Percentiles rank a stretch among this genome's conserved stretches.
phyloP scores from a whole-genome alignment of 2,329 filamentous ascomycete genomes.

The Phialophora tarda region DNA sequence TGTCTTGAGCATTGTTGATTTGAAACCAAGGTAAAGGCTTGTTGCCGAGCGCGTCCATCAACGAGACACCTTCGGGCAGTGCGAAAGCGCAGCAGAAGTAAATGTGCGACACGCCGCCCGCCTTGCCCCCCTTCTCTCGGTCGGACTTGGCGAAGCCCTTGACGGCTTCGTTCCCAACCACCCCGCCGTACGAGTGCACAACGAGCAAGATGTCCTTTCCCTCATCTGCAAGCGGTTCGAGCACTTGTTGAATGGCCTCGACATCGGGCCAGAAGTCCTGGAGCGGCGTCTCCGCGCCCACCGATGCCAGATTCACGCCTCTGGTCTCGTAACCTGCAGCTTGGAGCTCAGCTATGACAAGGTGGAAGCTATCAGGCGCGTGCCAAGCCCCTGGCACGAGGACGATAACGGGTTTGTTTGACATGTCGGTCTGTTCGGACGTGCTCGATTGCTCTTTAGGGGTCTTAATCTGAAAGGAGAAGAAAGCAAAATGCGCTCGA shows the following conservation, averaged over 20 bases:
- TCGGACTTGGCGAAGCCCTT: conserved; percentile 40
- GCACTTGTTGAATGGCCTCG: conserved; percentile 40
- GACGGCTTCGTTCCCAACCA: conserved; percentile 43
- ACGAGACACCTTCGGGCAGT: conserved; percentile 41
- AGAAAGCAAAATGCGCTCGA: not conserved
- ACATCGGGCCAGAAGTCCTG: conserved; percentile 48
- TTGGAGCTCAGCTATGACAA: conserved; percentile 43
- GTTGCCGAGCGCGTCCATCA: conserved; percentile 24
- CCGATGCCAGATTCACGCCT: conserved; percentile 43
- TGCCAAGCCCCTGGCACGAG: conserved; percentile 52
- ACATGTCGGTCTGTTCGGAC: conserved; percentile 5
- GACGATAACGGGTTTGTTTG: conserved; percentile 42
- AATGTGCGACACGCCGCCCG: conserved; percentile 43
- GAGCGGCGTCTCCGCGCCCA: conserved; percentile 43
- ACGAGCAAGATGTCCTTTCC: conserved; percentile 42
- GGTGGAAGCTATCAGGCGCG: conserved; percentile 43
- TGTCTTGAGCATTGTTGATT: conserved; percentile 26
- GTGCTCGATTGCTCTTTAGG: too few relatives aligned
- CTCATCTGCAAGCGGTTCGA: conserved; percentile 40
- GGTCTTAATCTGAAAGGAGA: too few relatives aligned
- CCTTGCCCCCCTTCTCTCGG: conserved; percentile 39
- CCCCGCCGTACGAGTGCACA: conserved; percentile 46
- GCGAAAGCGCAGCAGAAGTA: conserved; percentile 48
- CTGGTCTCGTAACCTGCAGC: conserved; percentile 44
- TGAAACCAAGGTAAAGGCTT: conserved; percentile 30